phyloP scores from a whole-genome alignment of 2,329 filamentous ascomycete species.

The Aspergillus calidoustus region DNA sequence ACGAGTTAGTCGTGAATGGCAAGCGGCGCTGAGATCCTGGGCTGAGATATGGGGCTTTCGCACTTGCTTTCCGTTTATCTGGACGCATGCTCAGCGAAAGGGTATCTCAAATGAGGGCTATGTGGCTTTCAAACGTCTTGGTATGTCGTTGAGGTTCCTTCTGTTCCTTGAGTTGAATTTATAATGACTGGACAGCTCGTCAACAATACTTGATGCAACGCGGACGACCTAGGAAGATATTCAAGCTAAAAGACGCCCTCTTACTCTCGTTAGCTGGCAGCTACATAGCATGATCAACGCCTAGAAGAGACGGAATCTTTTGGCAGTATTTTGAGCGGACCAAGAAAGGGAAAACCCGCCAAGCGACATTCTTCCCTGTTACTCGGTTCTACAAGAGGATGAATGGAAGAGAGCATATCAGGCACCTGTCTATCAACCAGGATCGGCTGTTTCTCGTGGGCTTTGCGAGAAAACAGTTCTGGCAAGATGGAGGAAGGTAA shows the following conservation, averaged over 20 bases:
- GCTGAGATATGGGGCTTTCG: neutral
- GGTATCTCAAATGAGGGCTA: neutral
- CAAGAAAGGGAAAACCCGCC: neutral
- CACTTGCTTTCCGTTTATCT: neutral
- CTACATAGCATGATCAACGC: constrained; percentile 1
- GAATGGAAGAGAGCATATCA: neutral
- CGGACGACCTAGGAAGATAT: neutral
- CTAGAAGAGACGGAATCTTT: neutral
- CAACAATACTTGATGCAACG: neutral
- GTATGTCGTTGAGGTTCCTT: neutral
- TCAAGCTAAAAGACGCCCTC: neutral
- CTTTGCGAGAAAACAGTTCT: neutral
- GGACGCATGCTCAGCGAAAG: neutral
- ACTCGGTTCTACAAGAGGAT: neutral
- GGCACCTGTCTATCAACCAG: neutral
- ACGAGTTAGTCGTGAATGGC: neutral
- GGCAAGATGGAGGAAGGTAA: neutral
- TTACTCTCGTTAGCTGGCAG: neutral
- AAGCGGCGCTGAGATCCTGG: neutral
- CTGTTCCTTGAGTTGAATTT: neutral
- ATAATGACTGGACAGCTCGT: constrained; percentile 3
- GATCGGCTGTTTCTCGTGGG: neutral
- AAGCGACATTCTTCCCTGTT: neutral
- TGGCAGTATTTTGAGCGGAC: neutral
- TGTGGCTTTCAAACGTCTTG: neutral